phyloP scores from a whole-genome alignment of 2,329 filamentous ascomycete species.

The Ceratocystis harringtonii region DNA sequence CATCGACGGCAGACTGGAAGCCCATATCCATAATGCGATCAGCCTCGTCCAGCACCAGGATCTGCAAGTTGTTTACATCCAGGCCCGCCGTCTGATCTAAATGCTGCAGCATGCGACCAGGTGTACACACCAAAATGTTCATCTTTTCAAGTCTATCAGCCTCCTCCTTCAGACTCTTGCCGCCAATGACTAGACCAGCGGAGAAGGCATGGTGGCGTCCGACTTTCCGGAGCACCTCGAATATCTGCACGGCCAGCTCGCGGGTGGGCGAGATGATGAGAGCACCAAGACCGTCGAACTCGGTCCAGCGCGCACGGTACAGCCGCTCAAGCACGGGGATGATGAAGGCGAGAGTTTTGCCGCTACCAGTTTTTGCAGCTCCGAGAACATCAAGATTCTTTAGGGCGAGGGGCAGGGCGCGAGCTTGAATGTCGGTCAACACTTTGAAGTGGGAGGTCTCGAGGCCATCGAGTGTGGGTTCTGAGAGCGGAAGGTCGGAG shows the following conservation, averaged over 20 bases:
- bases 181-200: constrained; percentile 83
- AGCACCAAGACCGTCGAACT: constrained; percentile 79
- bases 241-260: constrained; percentile 92
- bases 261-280: constrained; percentile 88
- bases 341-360: constrained; percentile 88
- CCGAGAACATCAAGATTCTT: constrained; percentile 80
- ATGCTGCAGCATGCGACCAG: constrained; percentile 88
- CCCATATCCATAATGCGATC: constrained; percentile 98
- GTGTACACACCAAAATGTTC: constrained; percentile 95
- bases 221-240: constrained; percentile 81
- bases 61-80: constrained; percentile 78
- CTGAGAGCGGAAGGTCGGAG: constrained; percentile 70
- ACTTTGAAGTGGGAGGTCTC: constrained; percentile 77
- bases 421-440: constrained; percentile 80
- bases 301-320: constrained; percentile 76
- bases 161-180: constrained; percentile 78
- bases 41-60: constrained; percentile 88
- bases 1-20: constrained; percentile 79
- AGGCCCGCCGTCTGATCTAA: constrained; percentile 85
- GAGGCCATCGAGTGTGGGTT: constrained; percentile 63
- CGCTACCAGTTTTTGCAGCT: constrained; percentile 87
- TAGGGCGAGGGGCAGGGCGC: constrained; percentile 75
- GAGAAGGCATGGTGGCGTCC: constrained; percentile 82
- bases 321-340: constrained; percentile 86
- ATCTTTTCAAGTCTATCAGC: constrained; percentile 71